Base-by-base conservation (phyloP, 2,329 filamentous ascomycete genomes). In the Chaetomium sp. region DNA sequence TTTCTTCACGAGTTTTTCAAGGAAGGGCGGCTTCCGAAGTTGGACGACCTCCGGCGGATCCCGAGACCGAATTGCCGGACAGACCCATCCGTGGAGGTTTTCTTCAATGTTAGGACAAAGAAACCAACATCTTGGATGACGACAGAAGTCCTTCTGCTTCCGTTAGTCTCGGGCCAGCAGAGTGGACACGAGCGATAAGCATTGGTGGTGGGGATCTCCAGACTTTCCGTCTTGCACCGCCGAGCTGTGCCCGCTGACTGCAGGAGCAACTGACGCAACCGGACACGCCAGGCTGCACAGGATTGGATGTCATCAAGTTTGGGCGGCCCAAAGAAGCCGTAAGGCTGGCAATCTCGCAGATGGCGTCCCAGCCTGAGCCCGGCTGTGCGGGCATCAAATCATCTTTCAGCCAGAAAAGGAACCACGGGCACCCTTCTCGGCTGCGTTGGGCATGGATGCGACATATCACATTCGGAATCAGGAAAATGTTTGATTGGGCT, bases 171-270 rank as follows among this genome's bases (percentile, higher is more conserved):
- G 50, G 54, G 38, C 50, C 50, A 61, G 50, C 16, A 33, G n/a
- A 33, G 38, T 13, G 51, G 60, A 47, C 38, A 49, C 51, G 51
- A 35, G 42, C 19, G 51, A 62, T 56, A 56, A 54, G 38, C 35
- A 23, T 49, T 56, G 21, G 47, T n/a, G 13, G 25, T 49, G 38
- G 60, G 50, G 50, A 56, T 55, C 29, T 21, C 31, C 31, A 42
- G 19, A 56, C 27, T 21, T 57, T 21, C 35, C 38, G 21, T 19
- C 51, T 16, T 57, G 33, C 55, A 59, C 49, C 27, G 57, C 62
- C 65, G 25, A 31, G 21, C 56, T 63, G 63, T 53, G 63, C 65
- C 65, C 31, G 65, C 65, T 67, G 59, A 67, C 65, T 58, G 65
- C 65, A 67, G 60, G 27, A 56, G 42, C 25, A 16, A 47, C 23